Base-by-base conservation (phyloP, 202 grass and related monocot species). In the Eragrostis tef region DNA sequence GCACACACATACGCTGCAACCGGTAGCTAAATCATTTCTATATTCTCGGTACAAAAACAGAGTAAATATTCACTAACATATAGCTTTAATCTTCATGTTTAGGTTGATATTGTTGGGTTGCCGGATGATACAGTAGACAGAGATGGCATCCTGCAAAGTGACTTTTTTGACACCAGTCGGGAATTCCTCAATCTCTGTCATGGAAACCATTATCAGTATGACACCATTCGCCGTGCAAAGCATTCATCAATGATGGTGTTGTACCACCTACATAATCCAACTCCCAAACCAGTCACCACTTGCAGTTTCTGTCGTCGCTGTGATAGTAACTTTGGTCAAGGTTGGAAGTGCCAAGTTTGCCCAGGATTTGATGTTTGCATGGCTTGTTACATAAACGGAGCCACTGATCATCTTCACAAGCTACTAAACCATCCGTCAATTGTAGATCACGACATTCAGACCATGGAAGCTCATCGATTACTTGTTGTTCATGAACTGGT, bases 201-300 rank as follows among this genome's bases (percentile, higher is more conserved):
- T 87, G 97, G 97, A 73, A 99, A 99, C 65, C 97, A 99, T 85
- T 99, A 99, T 87, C 97, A 99, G 80, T 99, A 99, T 70, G 97
- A 99, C 70, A 97, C 97, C 43, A 87, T 99, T 80, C 97, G 93
- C 44, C 91, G 91, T 20, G 97, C 97, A 56, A 99, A 99, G 83
- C 97, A 99, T 83, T 99, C 97, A 0, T 99, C 97, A 79, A 99
- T 99, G 89, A 99, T 99, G 97, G 93, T 99, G 62, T 78, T 99
- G 70, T 99, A 99, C 79, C 97, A 99, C 84, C 89, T 99, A 44
- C 97, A 99, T 83, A 99, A 99, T 87, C 97, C 97, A 51, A 99
- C 93, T 57, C 97, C 97, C 8, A 93, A 91, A 9, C 97, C 92
- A 81, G 97, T 99, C 20, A 97, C 93, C 71, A 89, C 97, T 22